Percentiles rank a stretch among this genome's conserved stretches.
phyloP scores from a whole-genome alignment of 2,329 filamentous ascomycete species.

The Nemania sp. region DNA sequence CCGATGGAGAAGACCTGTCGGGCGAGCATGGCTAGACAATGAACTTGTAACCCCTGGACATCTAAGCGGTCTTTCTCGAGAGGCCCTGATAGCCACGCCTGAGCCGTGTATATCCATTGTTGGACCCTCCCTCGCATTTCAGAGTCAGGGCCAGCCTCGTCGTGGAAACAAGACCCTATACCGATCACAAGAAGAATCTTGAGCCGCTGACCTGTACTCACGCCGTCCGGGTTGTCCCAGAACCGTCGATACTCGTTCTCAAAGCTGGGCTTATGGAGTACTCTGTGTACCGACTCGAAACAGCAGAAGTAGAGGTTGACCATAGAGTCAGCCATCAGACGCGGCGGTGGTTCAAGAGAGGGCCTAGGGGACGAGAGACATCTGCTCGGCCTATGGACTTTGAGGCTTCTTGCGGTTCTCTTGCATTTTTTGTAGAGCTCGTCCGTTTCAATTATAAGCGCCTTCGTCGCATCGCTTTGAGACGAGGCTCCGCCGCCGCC shows the following conservation, averaged over 20 bases:
- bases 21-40: constrained; percentile 45
- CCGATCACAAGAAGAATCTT: constrained; percentile 47
- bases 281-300: constrained; percentile 55
- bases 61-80: constrained; percentile 44
- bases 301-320: constrained; percentile 51
- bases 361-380: constrained; percentile 29
- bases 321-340: constrained; percentile 45
- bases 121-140: constrained; percentile 37
- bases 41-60: constrained; percentile 44
- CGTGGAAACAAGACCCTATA: constrained; percentile 43
- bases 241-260: constrained; percentile 51
- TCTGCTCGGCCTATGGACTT: constrained; percentile 41
- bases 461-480: constrained; percentile 30
- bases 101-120: constrained; percentile 47
- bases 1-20: constrained; percentile 48
- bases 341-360: constrained; percentile 34
- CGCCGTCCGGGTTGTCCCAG: constrained; percentile 45
- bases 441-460: constrained; percentile 34
- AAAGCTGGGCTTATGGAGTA: constrained; percentile 58
- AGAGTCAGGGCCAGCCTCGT: constrained; percentile 30
- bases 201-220: constrained; percentile 35
- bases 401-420: constrained; percentile 37
- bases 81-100: constrained; percentile 47
- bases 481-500: constrained; percentile 23
- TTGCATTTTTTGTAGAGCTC: constrained; percentile 42